Evolutionary conservation across 352 stramenopile genomes (phyloP), one percentile per base, ranked within the genome.

Genomic region (Thraustotheca clavata): DNA sequence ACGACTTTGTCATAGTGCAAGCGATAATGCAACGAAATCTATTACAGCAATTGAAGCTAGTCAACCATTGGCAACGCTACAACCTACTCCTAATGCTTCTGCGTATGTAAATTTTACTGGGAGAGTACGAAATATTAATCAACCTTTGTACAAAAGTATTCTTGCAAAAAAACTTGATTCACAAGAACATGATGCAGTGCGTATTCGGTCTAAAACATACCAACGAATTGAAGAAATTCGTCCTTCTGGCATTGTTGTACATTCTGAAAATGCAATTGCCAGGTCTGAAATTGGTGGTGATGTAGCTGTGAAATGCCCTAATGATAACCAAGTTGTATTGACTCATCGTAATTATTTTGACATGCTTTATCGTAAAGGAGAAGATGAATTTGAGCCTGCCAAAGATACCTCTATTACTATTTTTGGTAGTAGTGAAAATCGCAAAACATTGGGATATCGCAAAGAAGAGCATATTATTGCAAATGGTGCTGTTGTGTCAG

Each of bases 71-170:
- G n/a, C n/a, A n/a, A n/a, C n/a, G n/a, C n/a, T n/a, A n/a, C n/a
- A n/a, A n/a, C n/a, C n/a, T n/a, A n/a, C n/a, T n/a, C n/a, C n/a
- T n/a, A n/a, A n/a, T n/a, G n/a, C n/a, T n/a, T n/a, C 38, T 1
- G 57, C 20, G 20, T 65, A 65, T 32, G 57, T 65, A 46, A n/a
- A n/a, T 1, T 65, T 65, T 34, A 50, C 57, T 4, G 57, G 57
- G n/a, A 40, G 57, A 8, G 24, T 65, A 14, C 35, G 33, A 8
- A 4, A 18, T 9, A 35, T 65, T 18, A 41, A 65, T 32, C 46
- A 48, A 46, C 39, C 57, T 27, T 32, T 65, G 12, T 35, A 55
- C 7, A 54, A 65, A 35, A 65, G 57, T 24, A 46, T 46, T 8
- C 38, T 65, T 18, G n/a, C 31, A 24, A 40, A 34, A 7, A 40